A percentile compares a stretch with the other conserved stretches of the same genome.
Evolutionary conservation across 2,329 filamentous ascomycete species (phyloP).

Genomic region (Cladophialophora bantiana): DNA sequence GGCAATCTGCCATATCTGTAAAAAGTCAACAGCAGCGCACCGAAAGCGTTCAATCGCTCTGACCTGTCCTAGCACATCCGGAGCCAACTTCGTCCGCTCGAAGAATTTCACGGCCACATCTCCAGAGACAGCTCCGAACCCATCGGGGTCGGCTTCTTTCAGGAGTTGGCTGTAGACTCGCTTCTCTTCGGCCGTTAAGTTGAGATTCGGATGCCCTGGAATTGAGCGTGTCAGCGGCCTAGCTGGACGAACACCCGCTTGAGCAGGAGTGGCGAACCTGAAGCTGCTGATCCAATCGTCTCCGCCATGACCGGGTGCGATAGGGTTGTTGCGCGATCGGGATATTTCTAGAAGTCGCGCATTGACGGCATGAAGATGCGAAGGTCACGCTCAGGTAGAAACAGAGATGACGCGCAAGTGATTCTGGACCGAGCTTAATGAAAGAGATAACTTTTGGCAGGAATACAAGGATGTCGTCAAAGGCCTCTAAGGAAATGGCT

Average conservation of each 20-base stretch:
- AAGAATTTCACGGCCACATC: conserved; percentile 98
- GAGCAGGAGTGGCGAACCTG: conserved; percentile 31
- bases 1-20: conserved; percentile 97
- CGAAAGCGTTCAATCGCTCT: conserved; percentile 41
- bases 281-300: conserved; percentile 37
- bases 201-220: conserved; percentile 69
- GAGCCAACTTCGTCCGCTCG: conserved; percentile 89
- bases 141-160: conserved; percentile 88
- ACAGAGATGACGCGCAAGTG: not conserved
- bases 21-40: conserved; percentile 19
- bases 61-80: conserved; percentile 86
- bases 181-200: conserved; percentile 90
- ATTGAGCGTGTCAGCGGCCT: conserved; percentile 17
- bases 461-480: conserved; percentile 12
- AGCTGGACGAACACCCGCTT: not conserved
- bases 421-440: not conserved
- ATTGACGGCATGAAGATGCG: conserved; percentile 14
- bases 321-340: conserved; percentile 12
- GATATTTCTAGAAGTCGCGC: conserved; percentile 16
- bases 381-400: not conserved
- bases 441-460: not conserved
- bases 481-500: conserved; percentile 27
- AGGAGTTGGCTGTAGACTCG: conserved; percentile 92
- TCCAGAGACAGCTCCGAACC: conserved; percentile 90
- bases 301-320: conserved; percentile 35